Conservation (phyloP, 2,329 filamentous ascomycete genomes). For the Sclerotinia subarctica region DNA sequence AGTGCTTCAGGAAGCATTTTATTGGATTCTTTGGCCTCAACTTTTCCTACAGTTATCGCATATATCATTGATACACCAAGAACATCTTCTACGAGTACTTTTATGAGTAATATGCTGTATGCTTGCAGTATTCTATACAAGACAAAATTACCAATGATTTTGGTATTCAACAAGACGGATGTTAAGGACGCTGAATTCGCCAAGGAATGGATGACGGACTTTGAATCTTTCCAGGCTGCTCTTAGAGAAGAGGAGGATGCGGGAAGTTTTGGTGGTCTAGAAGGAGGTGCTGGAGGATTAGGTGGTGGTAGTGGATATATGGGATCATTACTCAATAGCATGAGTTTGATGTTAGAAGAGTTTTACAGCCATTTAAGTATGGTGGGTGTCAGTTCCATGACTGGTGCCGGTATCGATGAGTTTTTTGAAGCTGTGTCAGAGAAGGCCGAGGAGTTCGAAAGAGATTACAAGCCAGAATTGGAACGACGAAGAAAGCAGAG, state of each 20-base stretch:
- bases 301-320: conserved; percentile 88
- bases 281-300: conserved; percentile 55
- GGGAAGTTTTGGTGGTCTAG: conserved; percentile 71
- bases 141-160: conserved; percentile 95
- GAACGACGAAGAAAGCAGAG: conserved; percentile 73
- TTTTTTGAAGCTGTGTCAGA: conserved; percentile 88
- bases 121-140: conserved; percentile 98
- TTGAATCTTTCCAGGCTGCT: conserved; percentile 89
- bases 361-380: conserved; percentile 94
- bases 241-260: conserved; percentile 74
- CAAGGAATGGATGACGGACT: conserved; percentile 99
- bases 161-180: conserved; percentile 99
- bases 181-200: conserved; percentile 88
- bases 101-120: conserved; percentile 99
- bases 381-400: conserved; percentile 89
- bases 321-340: conserved; percentile 91
- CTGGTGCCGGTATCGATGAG: conserved; percentile 84
- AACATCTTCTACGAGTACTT: conserved; percentile 88
- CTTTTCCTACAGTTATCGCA: conserved; percentile 93
- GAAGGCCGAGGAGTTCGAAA: conserved; percentile 83
- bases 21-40: conserved; percentile 85
- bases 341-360: conserved; percentile 96
- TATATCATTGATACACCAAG: conserved; percentile 97
- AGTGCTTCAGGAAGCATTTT: conserved; percentile 92
- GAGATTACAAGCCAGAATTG: conserved; percentile 89